phyloP scores from a whole-genome alignment of 1,284 basidiomycete genomes.

The Fistulinella staudtii region DNA sequence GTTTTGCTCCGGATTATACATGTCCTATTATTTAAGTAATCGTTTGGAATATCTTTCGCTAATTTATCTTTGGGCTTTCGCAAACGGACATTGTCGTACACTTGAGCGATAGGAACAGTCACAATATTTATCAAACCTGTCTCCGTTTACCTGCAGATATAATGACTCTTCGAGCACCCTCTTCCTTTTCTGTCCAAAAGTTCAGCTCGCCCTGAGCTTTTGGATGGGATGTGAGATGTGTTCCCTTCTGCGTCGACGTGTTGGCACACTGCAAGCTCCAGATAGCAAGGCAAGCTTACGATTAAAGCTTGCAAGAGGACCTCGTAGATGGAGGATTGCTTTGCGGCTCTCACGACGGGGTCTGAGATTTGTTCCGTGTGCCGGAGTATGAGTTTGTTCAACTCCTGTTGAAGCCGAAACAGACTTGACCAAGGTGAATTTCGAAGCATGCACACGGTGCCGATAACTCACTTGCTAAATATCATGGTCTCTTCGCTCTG shows the following conservation, averaged over 20 bases:
- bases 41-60: conserved; percentile 7
- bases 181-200: conserved; percentile 57
- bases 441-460: neutral
- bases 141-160: conserved; percentile 39
- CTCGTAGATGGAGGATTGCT: conserved; percentile 73
- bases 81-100: conserved; percentile 15
- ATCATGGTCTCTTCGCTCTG: conserved; percentile 92
- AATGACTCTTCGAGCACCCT: conserved; percentile 52
- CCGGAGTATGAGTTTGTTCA: conserved; percentile 72
- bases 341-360: conserved; percentile 58
- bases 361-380: conserved; percentile 72
- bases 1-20: neutral
- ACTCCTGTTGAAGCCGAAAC: conserved; percentile 79
- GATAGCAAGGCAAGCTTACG: conserved; percentile 43
- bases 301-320: conserved; percentile 73
- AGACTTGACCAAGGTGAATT: conserved; percentile 47
- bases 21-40: conserved; percentile 9
- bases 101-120: conserved; percentile 11
- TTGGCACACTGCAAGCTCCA: conserved; percentile 3
- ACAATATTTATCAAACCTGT: conserved; percentile 21
- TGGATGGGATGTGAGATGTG: conserved; percentile 49
- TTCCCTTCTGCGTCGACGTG: conserved; percentile 40
- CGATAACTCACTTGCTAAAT: conserved; percentile 72
- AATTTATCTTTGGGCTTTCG: conserved; percentile 21
- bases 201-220: conserved; percentile 57